Percentiles rank a stretch among this genome's conserved stretches.
Conservation (phyloP, 2,329 filamentous ascomycete species). For the Aspergillus sp. region DNA sequence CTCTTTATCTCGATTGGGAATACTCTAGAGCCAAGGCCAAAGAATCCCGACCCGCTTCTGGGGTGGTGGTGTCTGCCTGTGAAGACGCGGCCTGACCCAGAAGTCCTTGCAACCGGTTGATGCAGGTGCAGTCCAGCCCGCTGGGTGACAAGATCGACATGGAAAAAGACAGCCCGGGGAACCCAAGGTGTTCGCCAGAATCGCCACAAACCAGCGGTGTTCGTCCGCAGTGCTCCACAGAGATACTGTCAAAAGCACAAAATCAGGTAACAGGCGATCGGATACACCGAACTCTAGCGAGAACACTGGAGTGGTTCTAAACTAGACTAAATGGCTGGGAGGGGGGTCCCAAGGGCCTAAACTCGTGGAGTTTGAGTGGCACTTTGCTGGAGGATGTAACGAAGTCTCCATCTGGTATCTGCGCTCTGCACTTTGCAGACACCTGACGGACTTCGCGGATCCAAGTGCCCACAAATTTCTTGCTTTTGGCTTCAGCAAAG, state of each 20-base stretch:
- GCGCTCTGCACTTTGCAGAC: background rate
- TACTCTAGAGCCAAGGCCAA: constrained; percentile 15
- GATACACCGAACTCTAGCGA: constrained; percentile 10
- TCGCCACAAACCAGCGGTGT: constrained; percentile 14
- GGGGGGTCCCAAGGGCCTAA: background rate
- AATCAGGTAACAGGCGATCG: background rate
- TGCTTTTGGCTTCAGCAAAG: constrained; percentile 9
- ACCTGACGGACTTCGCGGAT: constrained; percentile 9
- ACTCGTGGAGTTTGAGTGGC: constrained; percentile 5
- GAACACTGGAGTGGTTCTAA: background rate
- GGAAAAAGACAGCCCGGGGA: constrained; percentile 11
- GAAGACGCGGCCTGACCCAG: constrained; percentile 12
- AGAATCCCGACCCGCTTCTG: constrained; percentile 12
- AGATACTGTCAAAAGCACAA: constrained; percentile 7
- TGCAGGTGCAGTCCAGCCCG: constrained; percentile 10
- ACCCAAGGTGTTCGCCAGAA: constrained; percentile 18
- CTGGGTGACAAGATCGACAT: constrained; percentile 14
- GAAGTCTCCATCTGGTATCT: too few species aligned
- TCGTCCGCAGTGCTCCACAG: constrained; percentile 16
- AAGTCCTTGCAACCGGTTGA: constrained; percentile 9
- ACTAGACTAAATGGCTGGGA: background rate
- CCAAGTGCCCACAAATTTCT: constrained; percentile 7
- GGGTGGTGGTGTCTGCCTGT: constrained; percentile 5
- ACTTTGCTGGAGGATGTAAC: background rate
- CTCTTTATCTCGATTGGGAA: constrained; percentile 16